phyloP scores from a whole-genome alignment of 139 green algal species.

The Chlorokybus atmophyticus region DNA sequence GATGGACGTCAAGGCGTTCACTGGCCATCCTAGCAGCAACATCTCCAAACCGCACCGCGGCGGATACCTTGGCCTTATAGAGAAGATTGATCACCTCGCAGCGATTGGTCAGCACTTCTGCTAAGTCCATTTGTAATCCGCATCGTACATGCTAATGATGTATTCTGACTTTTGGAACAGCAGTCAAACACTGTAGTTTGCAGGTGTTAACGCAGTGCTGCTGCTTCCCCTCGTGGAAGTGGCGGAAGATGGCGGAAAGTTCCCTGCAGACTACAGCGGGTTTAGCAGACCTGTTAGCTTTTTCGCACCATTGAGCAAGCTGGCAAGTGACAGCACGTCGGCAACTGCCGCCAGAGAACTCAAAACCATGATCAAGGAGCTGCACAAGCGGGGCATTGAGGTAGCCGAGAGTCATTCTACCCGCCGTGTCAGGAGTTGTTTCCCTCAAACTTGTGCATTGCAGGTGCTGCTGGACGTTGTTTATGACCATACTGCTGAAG shows the following conservation, averaged over 20 bases:
- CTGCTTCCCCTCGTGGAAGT: too few species aligned
- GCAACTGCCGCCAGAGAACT: slow-evolving; percentile 52
- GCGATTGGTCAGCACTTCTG: slow-evolving; percentile 45
- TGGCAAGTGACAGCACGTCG: too few species aligned
- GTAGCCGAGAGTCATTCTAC: too few species aligned
- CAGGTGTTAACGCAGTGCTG: too few species aligned
- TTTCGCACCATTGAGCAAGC: too few species aligned
- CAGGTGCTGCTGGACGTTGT: slow-evolving; percentile 90
- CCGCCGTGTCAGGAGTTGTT: not conserved
- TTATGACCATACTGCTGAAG: slow-evolving; percentile 97
- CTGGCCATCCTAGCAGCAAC: slow-evolving; percentile 39
- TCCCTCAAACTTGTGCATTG: not conserved
- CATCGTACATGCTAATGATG: too few species aligned
- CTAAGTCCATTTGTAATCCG: too few species aligned
- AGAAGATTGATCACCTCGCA: slow-evolving; percentile 82
- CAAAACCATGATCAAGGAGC: slow-evolving; percentile 75
- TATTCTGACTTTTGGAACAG: too few species aligned
- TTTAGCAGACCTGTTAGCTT: too few species aligned
- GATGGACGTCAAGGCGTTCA: slow-evolving; percentile 88
- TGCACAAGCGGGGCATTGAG: slow-evolving; percentile 84
- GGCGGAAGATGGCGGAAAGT: too few species aligned
- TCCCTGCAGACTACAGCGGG: too few species aligned
- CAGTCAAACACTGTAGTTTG: too few species aligned
- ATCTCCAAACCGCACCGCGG: slow-evolving; percentile 40
- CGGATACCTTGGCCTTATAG: slow-evolving; percentile 72